Evolutionary conservation across 2,329 filamentous ascomycete genomes (phyloP).

Genomic region (Colletotrichum plurivorum): DNA sequence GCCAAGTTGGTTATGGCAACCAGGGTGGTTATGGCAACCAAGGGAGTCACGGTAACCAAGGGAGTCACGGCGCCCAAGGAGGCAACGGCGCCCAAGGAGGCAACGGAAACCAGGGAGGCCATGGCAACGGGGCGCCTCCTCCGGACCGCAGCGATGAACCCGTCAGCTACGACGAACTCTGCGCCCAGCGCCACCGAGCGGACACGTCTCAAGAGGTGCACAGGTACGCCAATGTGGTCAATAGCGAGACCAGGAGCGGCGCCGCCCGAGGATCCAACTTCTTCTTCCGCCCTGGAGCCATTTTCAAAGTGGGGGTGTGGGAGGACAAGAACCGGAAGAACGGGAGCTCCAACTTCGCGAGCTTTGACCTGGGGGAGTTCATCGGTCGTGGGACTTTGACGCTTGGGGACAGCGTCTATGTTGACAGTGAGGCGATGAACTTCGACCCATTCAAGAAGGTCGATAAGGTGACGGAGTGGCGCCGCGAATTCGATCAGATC

Average conservation of each 20-base stretch:
- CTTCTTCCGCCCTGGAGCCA: conserved; percentile 49
- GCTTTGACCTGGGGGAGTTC: conserved; percentile 40
- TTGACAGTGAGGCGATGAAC: conserved; percentile 51
- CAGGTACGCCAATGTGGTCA: conserved; percentile 23
- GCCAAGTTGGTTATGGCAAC: too few species aligned
- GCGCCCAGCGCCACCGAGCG: not conserved
- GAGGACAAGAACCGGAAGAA: conserved; percentile 43
- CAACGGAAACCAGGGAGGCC: not conserved
- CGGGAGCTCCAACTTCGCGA: conserved; percentile 40
- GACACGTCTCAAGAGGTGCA: not conserved
- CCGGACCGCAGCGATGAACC: not conserved
- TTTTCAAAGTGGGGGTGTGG: conserved; percentile 49
- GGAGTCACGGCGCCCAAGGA: too few species aligned
- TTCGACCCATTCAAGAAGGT: conserved; percentile 50
- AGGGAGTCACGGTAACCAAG: too few species aligned
- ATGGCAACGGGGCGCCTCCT: not conserved
- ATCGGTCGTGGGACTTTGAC: conserved; percentile 44
- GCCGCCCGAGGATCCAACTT: conserved; percentile 43
- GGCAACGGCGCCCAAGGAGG: too few species aligned
- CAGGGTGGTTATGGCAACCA: too few species aligned
- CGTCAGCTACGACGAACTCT: not conserved
- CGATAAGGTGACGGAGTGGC: conserved; percentile 48
- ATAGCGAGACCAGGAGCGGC: conserved; percentile 43
- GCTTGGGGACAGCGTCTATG: conserved; percentile 47
- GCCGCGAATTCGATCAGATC: conserved; percentile 49